Base-by-base conservation (phyloP, 2,329 filamentous ascomycete genomes). In the Fusarium dimerum region DNA sequence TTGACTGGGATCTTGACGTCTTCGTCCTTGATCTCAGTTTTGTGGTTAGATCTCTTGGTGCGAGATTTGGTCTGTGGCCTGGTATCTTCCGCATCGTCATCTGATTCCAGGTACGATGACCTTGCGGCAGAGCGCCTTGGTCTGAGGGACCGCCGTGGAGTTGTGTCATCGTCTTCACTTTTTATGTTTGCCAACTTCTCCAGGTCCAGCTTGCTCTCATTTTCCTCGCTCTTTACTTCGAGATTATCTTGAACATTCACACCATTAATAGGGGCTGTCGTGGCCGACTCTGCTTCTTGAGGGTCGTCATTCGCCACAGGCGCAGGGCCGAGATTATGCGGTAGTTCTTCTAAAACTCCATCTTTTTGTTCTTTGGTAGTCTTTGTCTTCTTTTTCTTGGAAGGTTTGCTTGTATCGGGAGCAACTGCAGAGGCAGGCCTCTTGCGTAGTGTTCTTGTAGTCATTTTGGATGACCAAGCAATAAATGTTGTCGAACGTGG, bases 81-180 rank as follows among this genome's bases (percentile, higher is more conserved):
- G 32, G 9, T 9, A 9, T 36, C 32, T 4, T 39, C 26, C 9
- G 17, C 7, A 20, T 63, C 63, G 32, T 62, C 53, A 2, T 64
- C 60, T 3, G 63, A 62, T 51, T 65, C 63, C 18, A 52, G 44
- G 34, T 64, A 64, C 10, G 52, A 55, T 11, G 49, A 54, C 49
- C 54, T 56, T 9, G 48, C 45, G 29, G 43, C 40, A n/a, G 49
- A 43, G 47, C 43, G 52, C 40, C 57, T 48, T 8, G 52, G 56
- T 29, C 54, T 56, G n/a, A 61, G 46, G 34, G 51, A 54, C 40
- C 57, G 52, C n/a, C 52, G 49, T 32, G 43, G 41, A 38, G 18
- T 32, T 6, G 18, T 12, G 17, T 53, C 48, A 44, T 30, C 29
- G 20, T 38, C 52, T 18, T 48, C 16, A 16, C 40, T 13, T 8